These are phyloP conservation scores for Rusavskia elegans DNA, from an alignment of 495 filamentous ascomycete species.

Conservation along the genomic window DNA sequence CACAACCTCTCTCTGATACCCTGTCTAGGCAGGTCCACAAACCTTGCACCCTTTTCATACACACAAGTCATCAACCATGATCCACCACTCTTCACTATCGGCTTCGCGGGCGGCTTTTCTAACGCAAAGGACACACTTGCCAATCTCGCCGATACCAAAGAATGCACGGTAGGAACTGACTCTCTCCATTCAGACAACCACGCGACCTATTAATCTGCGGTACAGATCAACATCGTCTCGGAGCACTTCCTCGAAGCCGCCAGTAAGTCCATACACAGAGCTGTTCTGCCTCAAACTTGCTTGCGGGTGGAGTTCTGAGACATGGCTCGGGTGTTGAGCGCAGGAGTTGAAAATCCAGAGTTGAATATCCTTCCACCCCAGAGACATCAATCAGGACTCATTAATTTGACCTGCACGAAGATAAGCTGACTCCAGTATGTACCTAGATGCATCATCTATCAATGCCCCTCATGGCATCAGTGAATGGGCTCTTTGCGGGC, in stretches of 20 bases:
- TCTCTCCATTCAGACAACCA: no score
- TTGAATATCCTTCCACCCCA: no score
- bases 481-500: conserved; percentile 68
- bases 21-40: conserved; percentile 34
- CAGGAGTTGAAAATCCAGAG: no score
- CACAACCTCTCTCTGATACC: conserved; percentile 30
- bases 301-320: no score
- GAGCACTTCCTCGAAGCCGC: conserved; percentile 82
- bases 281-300: no score
- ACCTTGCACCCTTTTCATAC: conserved; percentile 81
- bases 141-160: conserved; percentile 53
- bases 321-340: no score
- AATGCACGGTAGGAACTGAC: conserved; percentile 35
- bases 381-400: no score
- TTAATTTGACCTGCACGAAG: no score
- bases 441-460: conserved; percentile 48
- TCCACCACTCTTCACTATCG: conserved; percentile 76
- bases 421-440: no score
- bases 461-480: conserved; percentile 64
- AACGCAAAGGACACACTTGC: conserved; percentile 58
- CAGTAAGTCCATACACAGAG: no score
- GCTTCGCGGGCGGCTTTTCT: conserved; percentile 42
- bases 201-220: no score
- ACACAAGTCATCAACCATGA: conserved; percentile 74
- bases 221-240: conserved; percentile 61